Conservation (phyloP, 805 yeast species). For the Candida khao-thaluensis region DNA sequence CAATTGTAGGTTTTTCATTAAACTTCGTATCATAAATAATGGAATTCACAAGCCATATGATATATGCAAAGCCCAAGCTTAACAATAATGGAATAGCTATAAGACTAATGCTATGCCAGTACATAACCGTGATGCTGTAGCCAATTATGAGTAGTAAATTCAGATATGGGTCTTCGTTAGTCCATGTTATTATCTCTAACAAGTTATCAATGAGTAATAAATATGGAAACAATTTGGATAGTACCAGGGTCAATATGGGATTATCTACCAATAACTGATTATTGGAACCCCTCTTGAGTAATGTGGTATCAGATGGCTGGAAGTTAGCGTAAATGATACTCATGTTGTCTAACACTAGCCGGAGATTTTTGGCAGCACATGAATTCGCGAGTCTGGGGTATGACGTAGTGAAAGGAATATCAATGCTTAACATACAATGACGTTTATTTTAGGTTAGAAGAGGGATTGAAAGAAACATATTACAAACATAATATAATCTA, state of each 20-base stretch:
- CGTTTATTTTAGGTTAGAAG: not conserved
- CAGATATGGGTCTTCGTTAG: constrained; percentile 49
- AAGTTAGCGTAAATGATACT: constrained; percentile 21
- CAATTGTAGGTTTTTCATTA: constrained; percentile 51
- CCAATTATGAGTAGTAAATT: constrained; percentile 43
- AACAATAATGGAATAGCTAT: constrained; percentile 40
- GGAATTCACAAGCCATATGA: constrained; percentile 47
- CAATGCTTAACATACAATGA: too few species aligned
- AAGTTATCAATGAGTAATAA: constrained; percentile 44
- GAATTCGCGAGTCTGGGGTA: constrained; percentile 9
- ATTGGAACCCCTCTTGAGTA: constrained; percentile 29
- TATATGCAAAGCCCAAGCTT: constrained; percentile 36
- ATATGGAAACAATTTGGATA: constrained; percentile 48
- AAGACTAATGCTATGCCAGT: constrained; percentile 41
- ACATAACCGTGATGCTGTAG: constrained; percentile 39
- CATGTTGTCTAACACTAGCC: constrained; percentile 1
- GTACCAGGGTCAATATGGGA: constrained; percentile 48
- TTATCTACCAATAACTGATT: constrained; percentile 36
- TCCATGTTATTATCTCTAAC: constrained; percentile 53
- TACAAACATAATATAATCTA: too few species aligned
- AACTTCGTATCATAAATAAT: constrained; percentile 40
- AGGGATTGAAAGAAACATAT: too few species aligned
- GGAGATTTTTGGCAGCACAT: constrained; percentile 4
- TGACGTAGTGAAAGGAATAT: too few species aligned
- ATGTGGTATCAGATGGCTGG: constrained; percentile 38